These are phyloP conservation scores for Nematocida sp. DNA, from an alignment of 371 early-diverging fungal species.

Conservation along the genomic window DNA sequence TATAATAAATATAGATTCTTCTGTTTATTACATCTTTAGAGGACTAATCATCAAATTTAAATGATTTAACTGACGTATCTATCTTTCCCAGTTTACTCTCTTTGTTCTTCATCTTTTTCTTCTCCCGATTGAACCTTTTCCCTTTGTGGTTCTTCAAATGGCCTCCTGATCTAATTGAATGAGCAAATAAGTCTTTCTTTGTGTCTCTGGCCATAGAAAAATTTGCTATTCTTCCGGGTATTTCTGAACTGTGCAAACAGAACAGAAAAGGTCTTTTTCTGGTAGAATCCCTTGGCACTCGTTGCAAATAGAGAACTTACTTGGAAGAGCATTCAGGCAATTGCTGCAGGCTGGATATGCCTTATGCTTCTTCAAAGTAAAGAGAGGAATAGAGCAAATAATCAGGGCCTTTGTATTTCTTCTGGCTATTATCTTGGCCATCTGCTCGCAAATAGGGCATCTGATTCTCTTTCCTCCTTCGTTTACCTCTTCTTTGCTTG, in stretches of 20 bases:
- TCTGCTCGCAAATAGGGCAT: slow-evolving; percentile 12
- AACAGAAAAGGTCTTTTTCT: not conserved
- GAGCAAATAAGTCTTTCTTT: slow-evolving; percentile 14
- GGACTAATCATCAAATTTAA: slow-evolving; percentile 44
- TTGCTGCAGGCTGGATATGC: slow-evolving; percentile 37
- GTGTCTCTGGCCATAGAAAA: not conserved
- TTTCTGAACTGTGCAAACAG: not conserved
- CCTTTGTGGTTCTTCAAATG: slow-evolving; percentile 50
- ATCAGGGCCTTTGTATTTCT: slow-evolving; percentile 25
- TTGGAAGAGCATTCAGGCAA: slow-evolving; percentile 34
- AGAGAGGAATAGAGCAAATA: slow-evolving; percentile 5
- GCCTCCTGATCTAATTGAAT: slow-evolving; percentile 37
- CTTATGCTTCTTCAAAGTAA: slow-evolving; percentile 2
- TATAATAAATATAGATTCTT: not conserved
- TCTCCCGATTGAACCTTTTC: slow-evolving; percentile 44
- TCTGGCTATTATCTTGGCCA: slow-evolving; percentile 11
- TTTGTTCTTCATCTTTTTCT: slow-evolving; percentile 48
- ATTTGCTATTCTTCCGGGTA: not conserved
- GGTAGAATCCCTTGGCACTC: slow-evolving; percentile 4
- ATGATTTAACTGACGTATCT: slow-evolving; percentile 43
- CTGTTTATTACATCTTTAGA: not conserved
- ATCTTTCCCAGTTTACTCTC: slow-evolving; percentile 19
- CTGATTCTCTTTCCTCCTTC: not conserved
- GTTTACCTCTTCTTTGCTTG: not conserved
- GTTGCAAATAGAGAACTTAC: slow-evolving; percentile 1